These are phyloP conservation scores for Cryphonectria nitschkei DNA, from an alignment of 2,329 filamentous ascomycete genomes.

Conservation along the genomic window DNA sequence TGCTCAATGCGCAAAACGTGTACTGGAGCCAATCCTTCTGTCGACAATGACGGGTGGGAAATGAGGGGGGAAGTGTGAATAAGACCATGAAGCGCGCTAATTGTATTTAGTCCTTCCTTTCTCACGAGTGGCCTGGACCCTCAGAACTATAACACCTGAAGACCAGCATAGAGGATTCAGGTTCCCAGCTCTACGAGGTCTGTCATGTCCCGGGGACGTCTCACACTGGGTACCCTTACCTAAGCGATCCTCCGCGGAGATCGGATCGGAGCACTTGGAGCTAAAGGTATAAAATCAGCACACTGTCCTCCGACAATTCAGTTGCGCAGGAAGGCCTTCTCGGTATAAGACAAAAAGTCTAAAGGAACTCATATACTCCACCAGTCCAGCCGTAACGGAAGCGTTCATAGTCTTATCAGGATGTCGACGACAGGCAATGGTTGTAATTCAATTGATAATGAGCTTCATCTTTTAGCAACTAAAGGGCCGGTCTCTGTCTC, in stretches of 20 bases:
- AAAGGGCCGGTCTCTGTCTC: neutral
- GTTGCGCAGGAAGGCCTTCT: neutral
- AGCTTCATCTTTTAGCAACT: neutral
- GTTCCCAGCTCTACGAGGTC: neutral
- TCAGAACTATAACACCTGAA: neutral
- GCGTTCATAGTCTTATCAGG: neutral
- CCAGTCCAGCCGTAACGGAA: neutral
- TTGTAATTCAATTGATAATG: neutral
- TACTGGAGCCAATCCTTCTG: too few relatives aligned
- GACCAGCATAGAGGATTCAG: neutral
- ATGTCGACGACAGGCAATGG: neutral
- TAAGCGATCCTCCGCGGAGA: constrained; percentile 14
- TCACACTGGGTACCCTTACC: neutral
- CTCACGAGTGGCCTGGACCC: neutral
- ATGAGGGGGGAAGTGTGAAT: too few relatives aligned
- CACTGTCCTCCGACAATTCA: neutral
- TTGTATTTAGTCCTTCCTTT: neutral
- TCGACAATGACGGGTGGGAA: too few relatives aligned
- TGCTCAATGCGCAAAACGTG: too few relatives aligned
- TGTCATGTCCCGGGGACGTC: neutral
- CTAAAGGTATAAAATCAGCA: neutral
- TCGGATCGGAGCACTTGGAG: neutral
- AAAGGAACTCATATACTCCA: neutral
- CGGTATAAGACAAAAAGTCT: neutral
- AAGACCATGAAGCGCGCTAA: too few relatives aligned